A percentile compares a stretch with the other conserved stretches of the same genome.
Evolutionary conservation across 208 protist genomes (phyloP).

Genomic region (Borovskyia barvae): DNA sequence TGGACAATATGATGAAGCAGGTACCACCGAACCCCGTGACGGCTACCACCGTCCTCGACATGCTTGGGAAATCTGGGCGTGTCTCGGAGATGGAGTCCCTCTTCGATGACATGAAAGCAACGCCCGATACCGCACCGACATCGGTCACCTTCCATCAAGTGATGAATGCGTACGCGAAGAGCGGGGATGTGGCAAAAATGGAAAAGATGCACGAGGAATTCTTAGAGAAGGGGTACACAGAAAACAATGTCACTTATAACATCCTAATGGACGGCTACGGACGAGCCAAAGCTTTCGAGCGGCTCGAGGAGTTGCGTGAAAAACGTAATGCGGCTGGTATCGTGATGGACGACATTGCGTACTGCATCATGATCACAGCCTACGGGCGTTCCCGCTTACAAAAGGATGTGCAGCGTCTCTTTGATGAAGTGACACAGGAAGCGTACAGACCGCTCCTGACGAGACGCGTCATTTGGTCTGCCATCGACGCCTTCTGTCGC

Average conservation of each 20-base stretch:
- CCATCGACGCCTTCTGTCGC: constrained; percentile 84
- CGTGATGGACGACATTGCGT: constrained; percentile 73
- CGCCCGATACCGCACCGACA: constrained; percentile 78
- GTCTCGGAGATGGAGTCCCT: constrained; percentile 84
- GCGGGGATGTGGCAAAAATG: constrained; percentile 83
- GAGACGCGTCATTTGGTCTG: constrained; percentile 63
- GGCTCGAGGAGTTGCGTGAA: constrained; percentile 69
- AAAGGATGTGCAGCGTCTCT: constrained; percentile 68
- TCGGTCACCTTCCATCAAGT: constrained; percentile 89
- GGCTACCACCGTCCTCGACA: constrained; percentile 81
- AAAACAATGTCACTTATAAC: constrained; percentile 87
- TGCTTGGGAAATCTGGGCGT: constrained; percentile 86
- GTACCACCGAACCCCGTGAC: constrained; percentile 86
- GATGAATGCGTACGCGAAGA: constrained; percentile 88
- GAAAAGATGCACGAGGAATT: constrained; percentile 73
- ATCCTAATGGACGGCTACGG: constrained; percentile 86
- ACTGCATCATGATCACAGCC: constrained; percentile 78
- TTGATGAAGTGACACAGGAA: constrained; percentile 39
- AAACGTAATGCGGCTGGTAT: constrained; percentile 47
- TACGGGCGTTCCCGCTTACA: constrained; percentile 62
- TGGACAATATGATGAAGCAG: constrained; percentile 90
- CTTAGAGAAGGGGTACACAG: constrained; percentile 50
- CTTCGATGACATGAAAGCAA: constrained; percentile 84
- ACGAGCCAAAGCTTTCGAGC: constrained; percentile 63
- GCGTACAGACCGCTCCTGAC: constrained; percentile 35